Percentiles rank a stretch among this genome's conserved stretches.
Conservation (phyloP, 2,329 filamentous ascomycete species). For the Gnomoniopsis smithogilvyi region DNA sequence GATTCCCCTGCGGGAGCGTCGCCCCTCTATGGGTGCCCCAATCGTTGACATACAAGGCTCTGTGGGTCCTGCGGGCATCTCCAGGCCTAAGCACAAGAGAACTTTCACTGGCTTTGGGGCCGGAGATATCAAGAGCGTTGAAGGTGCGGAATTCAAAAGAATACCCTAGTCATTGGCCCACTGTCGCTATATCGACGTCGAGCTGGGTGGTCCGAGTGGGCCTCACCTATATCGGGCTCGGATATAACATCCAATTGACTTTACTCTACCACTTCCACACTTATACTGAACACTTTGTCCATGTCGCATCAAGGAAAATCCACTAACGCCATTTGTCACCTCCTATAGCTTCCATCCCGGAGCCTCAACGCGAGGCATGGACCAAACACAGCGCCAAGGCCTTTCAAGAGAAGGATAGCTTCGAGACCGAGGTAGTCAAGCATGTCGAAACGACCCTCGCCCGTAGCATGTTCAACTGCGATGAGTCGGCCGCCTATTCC, state of each 20-base stretch:
- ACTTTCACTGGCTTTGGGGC: conserved; percentile 94
- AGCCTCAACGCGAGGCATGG: conserved; percentile 81
- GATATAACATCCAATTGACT: background rate
- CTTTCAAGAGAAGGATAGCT: conserved; percentile 78
- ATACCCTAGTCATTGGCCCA: background rate
- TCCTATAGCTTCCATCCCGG: conserved; percentile 69
- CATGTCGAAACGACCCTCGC: conserved; percentile 97
- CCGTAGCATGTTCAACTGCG: conserved; percentile 96
- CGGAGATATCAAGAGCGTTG: conserved; percentile 87
- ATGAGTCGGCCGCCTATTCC: conserved; percentile 89
- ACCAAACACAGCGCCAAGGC: conserved; percentile 59
- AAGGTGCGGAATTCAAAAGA: conserved; percentile 56
- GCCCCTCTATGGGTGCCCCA: conserved; percentile 76
- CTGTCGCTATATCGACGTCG: background rate
- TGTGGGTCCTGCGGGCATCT: conserved; percentile 80
- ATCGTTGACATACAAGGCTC: conserved; percentile 84
- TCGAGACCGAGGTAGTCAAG: conserved; percentile 81
- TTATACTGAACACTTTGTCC: conserved; percentile 5
- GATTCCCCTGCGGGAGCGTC: conserved; percentile 66
- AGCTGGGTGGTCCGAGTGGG: background rate
- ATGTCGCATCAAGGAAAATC: background rate
- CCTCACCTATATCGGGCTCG: background rate
- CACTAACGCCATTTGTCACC: background rate
- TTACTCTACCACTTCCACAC: conserved; percentile 5
- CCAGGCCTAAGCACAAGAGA: conserved; percentile 90